Conservation (phyloP, 2,329 filamentous ascomycete genomes). For the Paraphaeosphaeria minitans region DNA sequence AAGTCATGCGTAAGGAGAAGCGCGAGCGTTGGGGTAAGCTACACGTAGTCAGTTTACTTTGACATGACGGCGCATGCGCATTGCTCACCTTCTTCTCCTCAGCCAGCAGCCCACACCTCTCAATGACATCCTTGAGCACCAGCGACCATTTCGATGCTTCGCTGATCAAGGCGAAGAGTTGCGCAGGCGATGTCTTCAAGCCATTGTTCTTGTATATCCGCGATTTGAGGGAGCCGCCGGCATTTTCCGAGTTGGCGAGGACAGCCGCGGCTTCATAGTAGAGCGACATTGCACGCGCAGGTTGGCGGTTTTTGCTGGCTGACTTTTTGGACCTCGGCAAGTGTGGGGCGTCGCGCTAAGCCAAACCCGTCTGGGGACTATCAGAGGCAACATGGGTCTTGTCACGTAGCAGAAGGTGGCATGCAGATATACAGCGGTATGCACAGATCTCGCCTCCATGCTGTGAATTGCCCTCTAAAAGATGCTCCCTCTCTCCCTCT, state of each 20-base stretch:
- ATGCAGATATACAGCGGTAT: no score
- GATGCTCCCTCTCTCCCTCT: no score
- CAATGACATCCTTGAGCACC: conserved; percentile 87
- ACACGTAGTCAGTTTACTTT: conserved; percentile 13
- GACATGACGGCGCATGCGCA: conserved; percentile 17
- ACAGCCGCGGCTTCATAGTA: conserved; percentile 89
- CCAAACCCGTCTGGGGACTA: not conserved
- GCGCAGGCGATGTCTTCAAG: conserved; percentile 76
- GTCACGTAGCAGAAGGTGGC: no score
- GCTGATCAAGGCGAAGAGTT: conserved; percentile 84
- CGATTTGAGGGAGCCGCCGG: conserved; percentile 84
- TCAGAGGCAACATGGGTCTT: not conserved
- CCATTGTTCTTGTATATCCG: conserved; percentile 76
- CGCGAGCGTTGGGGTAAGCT: conserved; percentile 81
- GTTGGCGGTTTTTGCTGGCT: conserved; percentile 15
- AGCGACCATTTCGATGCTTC: conserved; percentile 91
- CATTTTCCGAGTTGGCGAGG: conserved; percentile 65
- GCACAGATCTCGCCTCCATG: no score
- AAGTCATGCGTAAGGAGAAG: conserved; percentile 87
- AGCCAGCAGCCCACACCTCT: conserved; percentile 75
- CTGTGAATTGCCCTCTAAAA: no score
- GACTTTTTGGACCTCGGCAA: conserved; percentile 2
- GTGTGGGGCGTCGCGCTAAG: conserved; percentile 12
- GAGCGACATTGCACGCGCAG: conserved; percentile 72
- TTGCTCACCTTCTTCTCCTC: conserved; percentile 77